Base-by-base conservation (phyloP, 1,284 basidiomycete genomes). In the Vanrija sp. region DNA sequence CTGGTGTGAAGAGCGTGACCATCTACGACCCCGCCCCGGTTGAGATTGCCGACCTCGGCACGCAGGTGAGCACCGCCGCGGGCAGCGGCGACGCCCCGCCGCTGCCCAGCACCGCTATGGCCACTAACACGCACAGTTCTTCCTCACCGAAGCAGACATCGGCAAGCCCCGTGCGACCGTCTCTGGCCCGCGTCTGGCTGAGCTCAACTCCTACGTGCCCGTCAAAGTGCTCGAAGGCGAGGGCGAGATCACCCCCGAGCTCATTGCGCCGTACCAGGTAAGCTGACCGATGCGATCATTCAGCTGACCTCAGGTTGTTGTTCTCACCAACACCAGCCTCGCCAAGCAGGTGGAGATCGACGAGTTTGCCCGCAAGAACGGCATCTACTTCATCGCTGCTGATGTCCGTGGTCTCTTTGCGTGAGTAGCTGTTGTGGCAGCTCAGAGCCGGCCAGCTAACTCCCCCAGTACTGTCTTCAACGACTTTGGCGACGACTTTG, bases 1-100 rank as follows among this genome's bases (percentile, higher is more conserved):
- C 96, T 47, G 96, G 96, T 60, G 96, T 99, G 55, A 98, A 98
- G 80, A 94, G 91, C 21, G 95, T 98, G 44, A 97, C 94, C 16
- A 83, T 98, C 61, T 98, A 86, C 72, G 96, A 99, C 77, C 94
- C 95, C 8, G 86, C 91, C 59, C 89, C 86, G 7, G 89, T 95
- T 18, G 82, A 84, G 46, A 73, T 95, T 42, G 85, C 88, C 63
- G 96, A 99, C 78, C 82, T 99, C 46, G 89, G 93, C 72, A 91
- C 93, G 6, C 93, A 97, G 79, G 91, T 88, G 65, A 66, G 81
- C 21, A 18, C 18, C 28, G 39, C 46, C 5, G 28, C 28, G 28
- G 21, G 19, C 25, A 3, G 23, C 38, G 6, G 21, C n/a, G n/a
- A 42, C 40, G 19, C 19, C 7, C 21, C 21, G 8, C 23, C n/a